Conservation (phyloP, 1,284 basidiomycete species). For the Coniferiporia sulphurascens region DNA sequence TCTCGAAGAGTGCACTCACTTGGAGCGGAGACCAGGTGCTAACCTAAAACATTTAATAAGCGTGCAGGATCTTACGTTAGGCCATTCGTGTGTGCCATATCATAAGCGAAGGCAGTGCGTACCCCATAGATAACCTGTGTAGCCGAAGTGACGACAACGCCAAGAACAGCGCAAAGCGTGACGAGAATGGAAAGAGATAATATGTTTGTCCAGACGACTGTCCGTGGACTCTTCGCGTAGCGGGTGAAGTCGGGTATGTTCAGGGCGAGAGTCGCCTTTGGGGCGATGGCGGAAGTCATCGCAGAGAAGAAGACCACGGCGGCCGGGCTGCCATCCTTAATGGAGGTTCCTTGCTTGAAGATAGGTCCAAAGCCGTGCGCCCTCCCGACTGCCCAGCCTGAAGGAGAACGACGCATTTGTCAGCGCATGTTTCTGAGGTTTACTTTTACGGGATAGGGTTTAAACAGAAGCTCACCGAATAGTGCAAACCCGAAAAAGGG, state of each 20-base stretch:
- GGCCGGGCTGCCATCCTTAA: constrained; percentile 15
- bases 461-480: constrained; percentile 49
- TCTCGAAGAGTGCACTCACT: constrained; percentile 6
- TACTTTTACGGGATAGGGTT: background rate
- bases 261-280: constrained; percentile 53
- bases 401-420: background rate
- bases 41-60: background rate
- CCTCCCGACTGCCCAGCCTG: constrained; percentile 66
- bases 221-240: constrained; percentile 43
- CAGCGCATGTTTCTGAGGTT: too few relatives aligned
- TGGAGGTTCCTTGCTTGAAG: constrained; percentile 20
- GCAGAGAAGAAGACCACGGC: constrained; percentile 24
- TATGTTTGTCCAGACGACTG: constrained; percentile 25
- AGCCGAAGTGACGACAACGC: constrained; percentile 25
- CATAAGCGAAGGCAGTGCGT: background rate
- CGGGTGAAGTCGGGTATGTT: constrained; percentile 74
- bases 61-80: background rate
- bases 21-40: constrained; percentile 10
- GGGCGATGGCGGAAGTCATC: constrained; percentile 25
- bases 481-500: constrained; percentile 66
- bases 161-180: constrained; percentile 25
- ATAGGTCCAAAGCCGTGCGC: constrained; percentile 53
- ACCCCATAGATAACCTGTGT: constrained; percentile 15
- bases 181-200: constrained; percentile 23
- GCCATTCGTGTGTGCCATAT: background rate